Base-by-base conservation (phyloP, 345 rosid species). In the Eucalyptus tenuipes region DNA sequence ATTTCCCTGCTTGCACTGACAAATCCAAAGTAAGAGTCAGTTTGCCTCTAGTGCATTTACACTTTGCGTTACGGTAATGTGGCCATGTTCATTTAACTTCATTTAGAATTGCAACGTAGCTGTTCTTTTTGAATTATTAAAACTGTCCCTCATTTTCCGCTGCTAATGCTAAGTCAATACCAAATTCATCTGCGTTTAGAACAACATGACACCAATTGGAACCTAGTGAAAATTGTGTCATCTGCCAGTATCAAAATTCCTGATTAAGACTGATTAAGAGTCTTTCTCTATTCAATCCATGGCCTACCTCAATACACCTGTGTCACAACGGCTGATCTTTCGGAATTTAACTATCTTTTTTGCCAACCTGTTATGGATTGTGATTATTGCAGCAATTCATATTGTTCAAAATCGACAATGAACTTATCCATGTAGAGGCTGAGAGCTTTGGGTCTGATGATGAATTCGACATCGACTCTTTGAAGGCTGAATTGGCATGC, bases 401-500 rank as follows among this genome's bases (percentile, higher is more conserved):
- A 49, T 90, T 89, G 89, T 94, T 97, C 92, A 94, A 91, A 89
- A 90, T 98, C 92, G 95, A 92, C 64, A 88, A 94, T 92, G 92
- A 75, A 89, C 84, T 89, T 90, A 88, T 94, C 88, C 89, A 89
- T 52, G 86, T 94, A 57, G 93, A 92, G 85, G 93, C 91, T 64
- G 93, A 88, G 88, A 92, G 92, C 45, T 90, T 88, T 86, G 71
- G 89, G 86, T 86, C 88, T 82, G 91, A 88, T 88, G 93, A 92
- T 86, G 92, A 88, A 85, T 89, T 92, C 80, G 88, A 88, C 93
- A 90, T 90, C 1, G 96, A 94, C 92, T 94, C 95, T 88, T 85
- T 95, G 92, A 95, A 93, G 94, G 96, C 94, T 92, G 97, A 95
- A 88, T 92, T 98, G 86, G 96, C 98, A 59, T 98, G 99, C 92